A percentile compares a stretch with the other conserved stretches of the same genome.
phyloP scores from a whole-genome alignment of 2,329 filamentous ascomycete species.

The Aspergillus eucalypticola region DNA sequence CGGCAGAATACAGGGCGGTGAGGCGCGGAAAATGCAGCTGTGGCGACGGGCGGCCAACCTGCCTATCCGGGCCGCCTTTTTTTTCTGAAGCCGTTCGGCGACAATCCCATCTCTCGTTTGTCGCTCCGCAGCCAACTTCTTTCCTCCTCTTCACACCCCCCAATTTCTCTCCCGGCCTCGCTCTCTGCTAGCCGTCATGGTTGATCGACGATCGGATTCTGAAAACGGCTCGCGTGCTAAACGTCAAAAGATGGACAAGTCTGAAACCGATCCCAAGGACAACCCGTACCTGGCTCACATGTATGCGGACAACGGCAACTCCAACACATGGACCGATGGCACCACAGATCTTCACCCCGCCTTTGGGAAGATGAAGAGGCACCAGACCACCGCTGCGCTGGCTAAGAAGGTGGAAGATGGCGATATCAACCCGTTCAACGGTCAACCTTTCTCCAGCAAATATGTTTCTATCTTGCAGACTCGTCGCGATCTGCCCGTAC shows the following conservation, averaged over 20 bases:
- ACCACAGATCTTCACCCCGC: constrained; percentile 44
- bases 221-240: constrained; percentile 54
- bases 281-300: constrained; percentile 94
- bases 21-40: constrained; percentile 23
- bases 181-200: constrained; percentile 46
- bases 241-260: constrained; percentile 54
- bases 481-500: constrained; percentile 82
- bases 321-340: constrained; percentile 23
- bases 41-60: constrained; percentile 33
- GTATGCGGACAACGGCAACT: constrained; percentile 58
- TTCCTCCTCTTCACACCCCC: constrained; percentile 14
- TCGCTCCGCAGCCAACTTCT: constrained; percentile 11
- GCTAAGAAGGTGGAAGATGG: constrained; percentile 75
- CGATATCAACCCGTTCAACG: constrained; percentile 82
- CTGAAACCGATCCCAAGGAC: constrained; percentile 54
- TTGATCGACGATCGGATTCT: constrained; percentile 57
- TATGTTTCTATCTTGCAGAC: constrained; percentile 89
- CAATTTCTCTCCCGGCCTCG: background rate
- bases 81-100: constrained; percentile 11
- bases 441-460: constrained; percentile 70
- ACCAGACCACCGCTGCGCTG: constrained; percentile 75
- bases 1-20: constrained; percentile 33
- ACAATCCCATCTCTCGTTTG: constrained; percentile 13
- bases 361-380: constrained; percentile 70
- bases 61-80: constrained; percentile 33